Conservation (phyloP, 1,139 yeast genomes). For the Sugiyamaella novakii region DNA sequence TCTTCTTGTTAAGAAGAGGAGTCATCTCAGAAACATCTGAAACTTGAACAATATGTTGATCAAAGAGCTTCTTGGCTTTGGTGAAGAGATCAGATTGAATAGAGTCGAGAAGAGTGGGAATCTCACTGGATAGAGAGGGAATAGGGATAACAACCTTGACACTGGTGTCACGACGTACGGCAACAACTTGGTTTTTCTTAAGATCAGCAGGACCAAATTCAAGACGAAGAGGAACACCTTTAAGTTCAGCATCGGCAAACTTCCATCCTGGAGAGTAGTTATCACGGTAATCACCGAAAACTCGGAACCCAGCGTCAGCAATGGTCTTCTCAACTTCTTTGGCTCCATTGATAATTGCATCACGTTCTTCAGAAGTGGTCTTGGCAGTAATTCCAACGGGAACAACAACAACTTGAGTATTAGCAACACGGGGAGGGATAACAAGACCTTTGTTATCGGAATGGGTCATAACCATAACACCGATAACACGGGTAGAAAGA, state of each 20-base stretch:
- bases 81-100: slow-evolving; percentile 75
- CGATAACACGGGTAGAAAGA: slow-evolving; percentile 95
- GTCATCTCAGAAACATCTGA: slow-evolving; percentile 91
- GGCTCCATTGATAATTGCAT: slow-evolving; percentile 69
- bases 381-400: slow-evolving; percentile 95
- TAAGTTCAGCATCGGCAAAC: slow-evolving; percentile 95
- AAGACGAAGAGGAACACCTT: slow-evolving; percentile 90
- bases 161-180: slow-evolving; percentile 91
- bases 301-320: slow-evolving; percentile 58
- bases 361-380: slow-evolving; percentile 74
- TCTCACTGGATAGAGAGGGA: slow-evolving; percentile 56
- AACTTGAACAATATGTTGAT: slow-evolving; percentile 77
- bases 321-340: slow-evolving; percentile 48
- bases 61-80: slow-evolving; percentile 81
- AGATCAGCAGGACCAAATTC: slow-evolving; percentile 97
- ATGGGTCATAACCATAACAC: slow-evolving; percentile 99
- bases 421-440: slow-evolving; percentile 96
- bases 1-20: slow-evolving; percentile 88
- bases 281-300: slow-evolving; percentile 83
- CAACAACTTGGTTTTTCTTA: slow-evolving; percentile 74
- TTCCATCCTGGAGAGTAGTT: slow-evolving; percentile 99
- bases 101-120: slow-evolving; percentile 76
- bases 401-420: slow-evolving; percentile 84
- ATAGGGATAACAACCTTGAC: slow-evolving; percentile 69
- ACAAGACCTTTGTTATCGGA: slow-evolving; percentile 98